Conservation (phyloP, 2,329 filamentous ascomycete genomes). For the Aspergillus piperis region DNA sequence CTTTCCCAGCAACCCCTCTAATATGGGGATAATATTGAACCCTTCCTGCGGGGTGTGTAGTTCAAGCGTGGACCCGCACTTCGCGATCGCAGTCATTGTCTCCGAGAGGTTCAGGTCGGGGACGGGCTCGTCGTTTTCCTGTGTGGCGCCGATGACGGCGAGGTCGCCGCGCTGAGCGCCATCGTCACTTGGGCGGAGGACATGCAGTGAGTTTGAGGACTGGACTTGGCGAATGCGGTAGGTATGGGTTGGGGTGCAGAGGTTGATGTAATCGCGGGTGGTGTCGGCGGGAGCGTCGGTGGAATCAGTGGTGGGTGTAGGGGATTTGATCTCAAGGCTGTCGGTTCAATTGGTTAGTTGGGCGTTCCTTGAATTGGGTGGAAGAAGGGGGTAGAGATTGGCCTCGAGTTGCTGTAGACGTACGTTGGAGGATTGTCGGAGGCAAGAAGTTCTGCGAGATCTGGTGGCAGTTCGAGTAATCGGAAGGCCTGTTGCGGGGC, state of each 20-base stretch:
- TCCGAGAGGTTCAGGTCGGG: slow-evolving; percentile 28
- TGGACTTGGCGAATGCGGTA: slow-evolving; percentile 65
- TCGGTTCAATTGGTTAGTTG: background rate
- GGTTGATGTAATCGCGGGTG: slow-evolving; percentile 51
- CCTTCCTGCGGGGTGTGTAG: slow-evolving; percentile 39
- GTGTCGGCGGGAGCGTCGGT: slow-evolving; percentile 27
- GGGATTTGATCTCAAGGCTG: slow-evolving; percentile 49
- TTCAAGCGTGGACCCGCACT: slow-evolving; percentile 50
- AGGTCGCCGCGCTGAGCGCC: slow-evolving; percentile 30
- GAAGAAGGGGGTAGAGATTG: background rate
- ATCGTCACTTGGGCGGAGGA: slow-evolving; percentile 50
- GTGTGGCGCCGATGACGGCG: slow-evolving; percentile 25
- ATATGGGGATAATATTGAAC: slow-evolving; percentile 32
- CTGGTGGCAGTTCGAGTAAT: slow-evolving; percentile 62
- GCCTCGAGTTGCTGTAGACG: slow-evolving; percentile 9
- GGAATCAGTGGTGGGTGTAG: slow-evolving; percentile 27
- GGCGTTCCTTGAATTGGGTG: background rate
- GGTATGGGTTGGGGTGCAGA: slow-evolving; percentile 60
- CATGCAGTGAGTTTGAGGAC: slow-evolving; percentile 64
- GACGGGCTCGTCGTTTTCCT: background rate
- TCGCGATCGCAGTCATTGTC: slow-evolving; percentile 45
- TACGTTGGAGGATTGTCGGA: slow-evolving; percentile 47
- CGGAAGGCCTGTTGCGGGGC: slow-evolving; percentile 56
- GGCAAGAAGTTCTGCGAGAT: slow-evolving; percentile 56
- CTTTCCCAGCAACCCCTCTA: slow-evolving; percentile 33